phyloP scores from a whole-genome alignment of 306 rosid genomes.

The Cucurbita ficifolia region DNA sequence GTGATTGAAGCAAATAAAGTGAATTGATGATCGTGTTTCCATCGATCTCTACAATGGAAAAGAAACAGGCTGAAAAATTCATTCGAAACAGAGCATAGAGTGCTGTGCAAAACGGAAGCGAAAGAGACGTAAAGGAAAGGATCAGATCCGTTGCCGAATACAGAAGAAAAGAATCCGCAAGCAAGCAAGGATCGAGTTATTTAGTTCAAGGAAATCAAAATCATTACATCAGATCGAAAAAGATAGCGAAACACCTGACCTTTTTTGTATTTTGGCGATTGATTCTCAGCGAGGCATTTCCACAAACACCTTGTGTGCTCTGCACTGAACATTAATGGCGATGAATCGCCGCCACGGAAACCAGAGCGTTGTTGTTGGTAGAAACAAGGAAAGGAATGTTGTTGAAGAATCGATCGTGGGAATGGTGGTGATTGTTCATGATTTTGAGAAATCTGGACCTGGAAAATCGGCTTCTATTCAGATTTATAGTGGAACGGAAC shows the following conservation, averaged over 20 bases:
- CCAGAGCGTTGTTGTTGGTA: not conserved
- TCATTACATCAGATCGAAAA: not conserved
- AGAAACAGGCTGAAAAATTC: not conserved
- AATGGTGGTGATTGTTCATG: conserved; percentile 12
- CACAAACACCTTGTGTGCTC: not conserved
- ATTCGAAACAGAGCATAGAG: not conserved
- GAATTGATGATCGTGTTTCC: too few relatives aligned
- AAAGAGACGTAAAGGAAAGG: not conserved
- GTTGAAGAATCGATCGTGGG: conserved; percentile 18
- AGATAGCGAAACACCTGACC: not conserved
- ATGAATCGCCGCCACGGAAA: not conserved
- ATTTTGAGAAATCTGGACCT: conserved; percentile 21
- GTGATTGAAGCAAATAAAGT: too few relatives aligned
- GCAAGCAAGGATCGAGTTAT: not conserved
- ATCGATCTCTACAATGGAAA: not conserved
- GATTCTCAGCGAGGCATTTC: not conserved
- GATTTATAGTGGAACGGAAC: conserved; percentile 40
- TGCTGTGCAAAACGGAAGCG: not conserved
- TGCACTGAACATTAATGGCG: not conserved
- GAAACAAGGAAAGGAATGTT: not conserved
- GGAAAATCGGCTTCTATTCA: conserved; percentile 37
- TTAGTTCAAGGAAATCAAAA: not conserved
- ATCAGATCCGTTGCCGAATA: not conserved
- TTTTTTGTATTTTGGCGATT: not conserved
- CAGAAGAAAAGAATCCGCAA: not conserved